A percentile compares a stretch with the other conserved stretches of the same genome.
Evolutionary conservation across 2,329 filamentous ascomycete species (phyloP).

Genomic region (Alternaria brassicicola): DNA sequence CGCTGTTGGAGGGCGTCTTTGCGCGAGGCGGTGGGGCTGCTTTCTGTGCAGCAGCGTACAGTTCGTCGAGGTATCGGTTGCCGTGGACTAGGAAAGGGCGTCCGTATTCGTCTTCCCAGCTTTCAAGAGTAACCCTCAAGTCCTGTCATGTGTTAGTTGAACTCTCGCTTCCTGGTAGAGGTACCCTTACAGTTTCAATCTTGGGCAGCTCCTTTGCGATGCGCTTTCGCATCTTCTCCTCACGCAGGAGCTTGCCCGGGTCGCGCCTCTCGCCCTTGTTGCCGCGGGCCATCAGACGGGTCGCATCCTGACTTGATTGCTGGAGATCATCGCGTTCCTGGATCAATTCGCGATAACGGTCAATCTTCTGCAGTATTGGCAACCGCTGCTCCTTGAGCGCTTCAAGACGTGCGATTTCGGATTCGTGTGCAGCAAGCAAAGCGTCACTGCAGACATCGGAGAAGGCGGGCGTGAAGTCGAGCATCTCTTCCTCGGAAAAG

Average conservation of each 20-base stretch:
- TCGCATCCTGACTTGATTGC: constrained; percentile 93
- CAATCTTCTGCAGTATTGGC: constrained; percentile 80
- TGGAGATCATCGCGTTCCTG: constrained; percentile 85
- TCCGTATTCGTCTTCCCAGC: constrained; percentile 93
- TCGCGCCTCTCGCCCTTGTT: constrained; percentile 94
- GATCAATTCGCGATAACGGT: constrained; percentile 81
- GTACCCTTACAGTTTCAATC: constrained; percentile 65
- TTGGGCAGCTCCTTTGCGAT: constrained; percentile 96
- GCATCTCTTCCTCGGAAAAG: constrained; percentile 97
- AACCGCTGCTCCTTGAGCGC: constrained; percentile 83
- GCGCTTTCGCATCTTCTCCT: constrained; percentile 98
- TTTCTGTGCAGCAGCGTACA: constrained; percentile 69
- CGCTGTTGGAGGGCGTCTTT: constrained; percentile 71
- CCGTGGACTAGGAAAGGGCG: constrained; percentile 92
- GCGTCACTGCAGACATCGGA: constrained; percentile 97
- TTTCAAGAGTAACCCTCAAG: constrained; percentile 78
- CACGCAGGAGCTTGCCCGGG: constrained; percentile 87
- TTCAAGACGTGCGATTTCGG: constrained; percentile 83
- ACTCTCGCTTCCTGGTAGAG: no score
- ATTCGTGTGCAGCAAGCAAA: constrained; percentile 90
- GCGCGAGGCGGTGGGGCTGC: constrained; percentile 68
- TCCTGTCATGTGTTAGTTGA: constrained; percentile 48
- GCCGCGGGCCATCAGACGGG: constrained; percentile 86
- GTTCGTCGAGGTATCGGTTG: constrained; percentile 83
- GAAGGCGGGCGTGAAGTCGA: constrained; percentile 96